These are phyloP conservation scores for Pichia phayaonensis DNA, from an alignment of 805 yeast species.

Conservation along the genomic window DNA sequence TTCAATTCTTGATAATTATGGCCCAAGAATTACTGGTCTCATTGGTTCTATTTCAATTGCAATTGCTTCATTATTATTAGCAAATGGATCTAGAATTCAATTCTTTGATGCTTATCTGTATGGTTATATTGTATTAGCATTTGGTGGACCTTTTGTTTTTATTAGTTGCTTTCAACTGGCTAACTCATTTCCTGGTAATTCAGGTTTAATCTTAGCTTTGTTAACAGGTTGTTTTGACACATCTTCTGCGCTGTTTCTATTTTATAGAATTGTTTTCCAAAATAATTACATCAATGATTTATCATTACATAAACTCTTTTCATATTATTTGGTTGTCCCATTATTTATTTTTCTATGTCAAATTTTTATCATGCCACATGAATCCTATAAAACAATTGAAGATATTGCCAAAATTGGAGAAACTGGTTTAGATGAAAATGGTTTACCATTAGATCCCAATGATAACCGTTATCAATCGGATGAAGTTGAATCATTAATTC, in stretches of 20 bases:
- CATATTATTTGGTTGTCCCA: conserved; percentile 65
- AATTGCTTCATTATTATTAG: conserved; percentile 39
- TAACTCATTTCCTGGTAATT: conserved; percentile 72
- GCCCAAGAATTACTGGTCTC: conserved; percentile 74
- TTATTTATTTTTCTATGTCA: conserved; percentile 69
- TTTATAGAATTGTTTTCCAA: conserved; percentile 63
- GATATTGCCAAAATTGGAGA: conserved; percentile 60
- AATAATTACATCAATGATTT: conserved; percentile 30
- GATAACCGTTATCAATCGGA: conserved; percentile 25
- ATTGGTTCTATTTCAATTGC: conserved; percentile 59
- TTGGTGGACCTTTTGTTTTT: conserved; percentile 92
- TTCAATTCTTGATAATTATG: conserved; percentile 63
- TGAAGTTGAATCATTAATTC: conserved; percentile 12
- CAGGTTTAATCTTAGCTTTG: conserved; percentile 75
- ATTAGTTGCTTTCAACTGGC: conserved; percentile 87
- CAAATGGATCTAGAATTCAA: conserved; percentile 18
- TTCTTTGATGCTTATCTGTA: conserved; percentile 55
- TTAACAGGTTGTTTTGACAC: conserved; percentile 93
- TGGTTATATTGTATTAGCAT: conserved; percentile 72
- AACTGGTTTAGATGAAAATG: conserved; percentile 68
- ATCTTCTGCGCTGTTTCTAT: conserved; percentile 78
- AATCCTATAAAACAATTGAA: conserved; percentile 66
- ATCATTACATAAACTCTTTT: conserved; percentile 53
- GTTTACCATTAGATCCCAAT: conserved; percentile 46
- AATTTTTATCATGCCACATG: conserved; percentile 68